These are phyloP conservation scores for Podospora pseudopauciseta DNA, from an alignment of 495 filamentous ascomycete species.

Conservation along the genomic window DNA sequence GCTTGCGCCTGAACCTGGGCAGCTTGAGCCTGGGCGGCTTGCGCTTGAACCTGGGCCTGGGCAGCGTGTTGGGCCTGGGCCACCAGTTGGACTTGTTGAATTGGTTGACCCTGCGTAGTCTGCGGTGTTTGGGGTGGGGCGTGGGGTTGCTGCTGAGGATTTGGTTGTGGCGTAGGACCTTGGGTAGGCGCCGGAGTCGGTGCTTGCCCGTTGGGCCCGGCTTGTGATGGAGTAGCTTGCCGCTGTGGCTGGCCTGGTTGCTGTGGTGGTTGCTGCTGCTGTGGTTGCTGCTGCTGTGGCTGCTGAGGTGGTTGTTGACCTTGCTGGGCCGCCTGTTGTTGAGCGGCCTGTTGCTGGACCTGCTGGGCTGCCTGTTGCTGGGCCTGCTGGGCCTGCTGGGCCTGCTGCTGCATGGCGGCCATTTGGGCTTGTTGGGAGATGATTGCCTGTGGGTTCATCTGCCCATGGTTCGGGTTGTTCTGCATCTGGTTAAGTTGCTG, in stretches of 20 bases:
- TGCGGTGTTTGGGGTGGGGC: constrained; percentile 43
- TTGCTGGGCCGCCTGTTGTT: constrained; percentile 45
- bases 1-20: constrained; percentile 20
- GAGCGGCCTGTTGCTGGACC: constrained; percentile 48
- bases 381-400: constrained; percentile 42
- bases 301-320: constrained; percentile 32
- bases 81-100: constrained; percentile 46
- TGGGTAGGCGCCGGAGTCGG: constrained; percentile 29
- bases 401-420: constrained; percentile 25
- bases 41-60: constrained; percentile 26
- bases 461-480: constrained; percentile 37
- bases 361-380: constrained; percentile 49
- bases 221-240: constrained; percentile 48
- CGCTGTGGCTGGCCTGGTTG: constrained; percentile 37
- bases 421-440: constrained; percentile 24
- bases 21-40: constrained; percentile 13
- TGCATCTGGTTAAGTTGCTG: constrained; percentile 49
- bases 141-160: constrained; percentile 39
- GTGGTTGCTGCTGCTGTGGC: constrained; percentile 35
- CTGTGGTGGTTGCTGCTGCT: constrained; percentile 25
- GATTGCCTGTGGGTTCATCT: constrained; percentile 36
- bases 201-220: constrained; percentile 28
- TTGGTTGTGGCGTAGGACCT: constrained; percentile 37
- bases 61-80: constrained; percentile 28
- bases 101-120: constrained; percentile 54